Evolutionary conservation across 1,284 basidiomycete species (phyloP).

Genomic region (Testicularia cyperi): DNA sequence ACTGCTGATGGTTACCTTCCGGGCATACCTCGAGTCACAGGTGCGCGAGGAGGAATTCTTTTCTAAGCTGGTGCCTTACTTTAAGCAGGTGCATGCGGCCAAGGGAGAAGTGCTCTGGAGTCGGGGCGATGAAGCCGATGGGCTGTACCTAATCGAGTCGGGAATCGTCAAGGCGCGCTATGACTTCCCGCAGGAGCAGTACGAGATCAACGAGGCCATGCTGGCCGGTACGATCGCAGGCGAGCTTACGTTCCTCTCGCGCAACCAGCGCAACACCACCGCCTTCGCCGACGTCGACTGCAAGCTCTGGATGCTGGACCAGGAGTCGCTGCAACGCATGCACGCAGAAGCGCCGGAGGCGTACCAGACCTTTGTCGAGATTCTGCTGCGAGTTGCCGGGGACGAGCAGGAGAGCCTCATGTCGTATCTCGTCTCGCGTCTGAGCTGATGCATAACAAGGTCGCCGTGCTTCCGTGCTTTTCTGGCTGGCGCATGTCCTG

Average conservation of each 20-base stretch:
- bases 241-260: constrained; percentile 52
- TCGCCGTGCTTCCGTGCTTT: too few relatives aligned
- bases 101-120: constrained; percentile 72
- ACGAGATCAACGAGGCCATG: constrained; percentile 59
- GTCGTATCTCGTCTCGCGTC: constrained; percentile 54
- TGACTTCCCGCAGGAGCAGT: constrained; percentile 55
- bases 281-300: constrained; percentile 53
- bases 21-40: constrained; percentile 27
- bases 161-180: constrained; percentile 58
- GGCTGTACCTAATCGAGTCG: constrained; percentile 55
- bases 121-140: constrained; percentile 72
- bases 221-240: constrained; percentile 58
- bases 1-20: constrained; percentile 44
- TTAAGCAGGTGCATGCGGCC: constrained; percentile 68
- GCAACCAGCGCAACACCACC: constrained; percentile 49
- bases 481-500: too few relatives aligned
- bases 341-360: constrained; percentile 12
- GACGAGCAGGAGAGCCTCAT: constrained; percentile 58
- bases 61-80: constrained; percentile 68
- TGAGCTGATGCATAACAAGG: constrained; percentile 39
- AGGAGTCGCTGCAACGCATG: constrained; percentile 21
- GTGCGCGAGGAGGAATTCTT: constrained; percentile 55
- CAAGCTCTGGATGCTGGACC: constrained; percentile 51
- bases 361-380: constrained; percentile 42
- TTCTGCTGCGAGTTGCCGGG: constrained; percentile 48